Base-by-base conservation (phyloP, 805 yeast species). In the Spathaspora sp. region DNA sequence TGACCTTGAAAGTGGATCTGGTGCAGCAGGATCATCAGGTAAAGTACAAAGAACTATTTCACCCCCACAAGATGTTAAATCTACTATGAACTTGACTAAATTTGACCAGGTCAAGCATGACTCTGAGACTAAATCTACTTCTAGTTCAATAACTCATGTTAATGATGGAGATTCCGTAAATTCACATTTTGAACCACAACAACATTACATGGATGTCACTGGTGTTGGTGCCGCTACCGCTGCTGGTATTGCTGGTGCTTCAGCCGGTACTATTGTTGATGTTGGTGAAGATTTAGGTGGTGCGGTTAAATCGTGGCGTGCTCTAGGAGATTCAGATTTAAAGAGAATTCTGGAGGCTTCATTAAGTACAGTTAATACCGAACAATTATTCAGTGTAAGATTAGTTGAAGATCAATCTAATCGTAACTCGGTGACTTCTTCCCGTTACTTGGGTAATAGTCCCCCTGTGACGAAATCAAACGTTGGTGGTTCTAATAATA, bases 321-420 rank as follows among this genome's bases (percentile, higher is more conserved):
- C 76, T 10, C 63, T 69, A 32, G 71, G 68, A 49, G 56, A 56
- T 19, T 64, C 72, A 4, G 77, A 69, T 43, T 51, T 52, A 38
- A 69, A 52, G 60, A 80, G 93, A 64, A 83, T 80, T 35, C 86
- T 96, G 9, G 75, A 82, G 51, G 80, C 79, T 39, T 88, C 97
- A 0, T 61, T 87, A 52, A 91, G 90, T 26, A 90, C 97, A 0
- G 92, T 92, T 32, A 84, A 92, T 31, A 89, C 97, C 0, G 89
- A 86, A 48, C 93, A 89, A 63, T 77, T 91, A 46, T 78, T 90
- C 62, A 86, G 89, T 4, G 89, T 91, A 39, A 79, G 90, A 60
- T 74, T 90, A 42, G 90, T 87, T 2, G 87, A 86, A 39, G 87
- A 85, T 49, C 51, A 56, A 32, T 61, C 67, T n/a, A 42, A 55